Conservation (phyloP, 2,329 filamentous ascomycete genomes). For the Hymenoscyphus fraxineus region DNA sequence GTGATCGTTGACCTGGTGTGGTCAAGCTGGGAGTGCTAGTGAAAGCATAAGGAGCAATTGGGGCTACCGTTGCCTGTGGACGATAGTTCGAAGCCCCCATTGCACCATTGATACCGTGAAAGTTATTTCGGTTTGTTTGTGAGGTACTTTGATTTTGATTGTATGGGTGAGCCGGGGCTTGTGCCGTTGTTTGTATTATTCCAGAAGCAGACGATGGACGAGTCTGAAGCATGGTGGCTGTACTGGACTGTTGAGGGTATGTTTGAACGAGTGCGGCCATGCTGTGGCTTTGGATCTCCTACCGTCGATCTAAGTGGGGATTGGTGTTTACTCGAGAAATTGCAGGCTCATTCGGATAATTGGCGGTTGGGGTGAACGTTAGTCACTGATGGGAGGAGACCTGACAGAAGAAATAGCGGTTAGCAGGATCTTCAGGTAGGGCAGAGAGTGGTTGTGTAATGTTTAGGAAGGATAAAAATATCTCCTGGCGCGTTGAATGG, state of each 20-base stretch:
- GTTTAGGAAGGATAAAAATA: not conserved
- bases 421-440: not conserved
- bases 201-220: conserved; percentile 62
- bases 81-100: conserved; percentile 48
- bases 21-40: conserved; percentile 65
- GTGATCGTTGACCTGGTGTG: conserved; percentile 37
- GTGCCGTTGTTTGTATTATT: conserved; percentile 38
- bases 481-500: not conserved
- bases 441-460: not conserved
- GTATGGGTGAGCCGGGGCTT: conserved; percentile 43
- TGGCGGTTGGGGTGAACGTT: not conserved
- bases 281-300: conserved; percentile 38
- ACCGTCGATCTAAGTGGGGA: conserved; percentile 23
- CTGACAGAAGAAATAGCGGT: conserved; percentile 7
- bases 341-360: conserved; percentile 20
- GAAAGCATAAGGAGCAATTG: conserved; percentile 75
- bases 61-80: conserved; percentile 45
- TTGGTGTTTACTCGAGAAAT: conserved; percentile 18
- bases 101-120: conserved; percentile 49
- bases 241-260: conserved; percentile 70
- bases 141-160: conserved; percentile 38
- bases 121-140: conserved; percentile 47
- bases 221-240: conserved; percentile 72
- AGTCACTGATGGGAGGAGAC: conserved; percentile 9
- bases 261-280: conserved; percentile 86